Percentiles rank a stretch among this genome's conserved stretches.
Evolutionary conservation across 495 filamentous ascomycete genomes (phyloP).

Genomic region (Sordaria brevicollis): DNA sequence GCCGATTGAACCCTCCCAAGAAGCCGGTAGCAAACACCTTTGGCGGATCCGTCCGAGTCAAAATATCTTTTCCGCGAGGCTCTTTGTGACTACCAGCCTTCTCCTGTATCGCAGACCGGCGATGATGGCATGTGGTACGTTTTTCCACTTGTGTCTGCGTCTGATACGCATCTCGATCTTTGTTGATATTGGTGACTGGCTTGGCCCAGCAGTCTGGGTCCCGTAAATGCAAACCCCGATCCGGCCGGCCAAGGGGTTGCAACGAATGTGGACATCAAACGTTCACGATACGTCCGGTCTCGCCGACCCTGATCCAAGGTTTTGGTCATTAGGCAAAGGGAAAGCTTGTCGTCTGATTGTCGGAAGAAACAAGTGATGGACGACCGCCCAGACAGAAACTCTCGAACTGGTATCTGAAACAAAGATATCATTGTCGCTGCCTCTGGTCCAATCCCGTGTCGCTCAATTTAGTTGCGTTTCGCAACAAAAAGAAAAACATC

Average conservation of each 20-base stretch:
- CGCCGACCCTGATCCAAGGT: background rate
- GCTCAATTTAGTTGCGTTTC: background rate
- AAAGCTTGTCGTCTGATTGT: background rate
- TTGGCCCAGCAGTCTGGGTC: conserved; percentile 3
- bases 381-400: background rate
- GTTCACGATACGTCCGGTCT: background rate
- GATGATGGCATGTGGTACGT: background rate
- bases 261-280: background rate
- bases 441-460: background rate
- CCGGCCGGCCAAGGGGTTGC: background rate
- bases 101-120: background rate
- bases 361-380: background rate
- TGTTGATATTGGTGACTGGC: background rate
- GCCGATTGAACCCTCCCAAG: conserved; percentile 6
- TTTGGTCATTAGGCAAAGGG: background rate
- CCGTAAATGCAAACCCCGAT: background rate
- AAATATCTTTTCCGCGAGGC: background rate
- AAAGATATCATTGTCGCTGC: background rate
- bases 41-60: background rate
- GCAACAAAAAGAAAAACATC: conserved; percentile 3
- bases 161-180: background rate
- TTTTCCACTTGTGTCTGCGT: background rate
- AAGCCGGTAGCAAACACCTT: conserved; percentile 8
- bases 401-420: background rate
- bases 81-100: background rate